These are phyloP conservation scores for Vigna reflexopilosa DNA, from an alignment of 306 rosid genomes.

Conservation along the genomic window DNA sequence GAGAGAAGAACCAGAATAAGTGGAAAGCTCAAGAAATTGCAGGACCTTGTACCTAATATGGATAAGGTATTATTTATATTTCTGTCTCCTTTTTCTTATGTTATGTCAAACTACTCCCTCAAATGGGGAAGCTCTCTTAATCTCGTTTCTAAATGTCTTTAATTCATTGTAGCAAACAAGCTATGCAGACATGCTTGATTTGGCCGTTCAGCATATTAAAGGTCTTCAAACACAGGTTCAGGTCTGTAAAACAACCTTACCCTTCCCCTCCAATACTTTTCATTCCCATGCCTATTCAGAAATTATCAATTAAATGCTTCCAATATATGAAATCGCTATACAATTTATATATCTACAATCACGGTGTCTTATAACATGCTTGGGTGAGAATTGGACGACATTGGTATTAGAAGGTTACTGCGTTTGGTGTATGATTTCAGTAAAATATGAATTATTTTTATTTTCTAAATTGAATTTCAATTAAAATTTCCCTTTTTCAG, in stretches of 20 bases:
- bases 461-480: not conserved
- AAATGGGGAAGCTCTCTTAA: not conserved
- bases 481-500: not conserved
- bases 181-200: conserved; percentile 96
- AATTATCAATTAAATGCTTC: not conserved
- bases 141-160: conserved; percentile 36
- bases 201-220: conserved; percentile 96
- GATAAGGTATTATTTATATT: conserved; percentile 67
- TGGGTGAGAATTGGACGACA: too few relatives aligned
- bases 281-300: not conserved
- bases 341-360: not conserved
- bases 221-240: conserved; percentile 94
- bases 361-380: not conserved
- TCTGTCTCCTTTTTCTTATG: not conserved
- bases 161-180: conserved; percentile 89
- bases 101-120: too few relatives aligned
- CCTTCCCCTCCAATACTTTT: not conserved
- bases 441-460: not conserved
- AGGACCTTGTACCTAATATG: conserved; percentile 96
- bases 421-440: too few relatives aligned
- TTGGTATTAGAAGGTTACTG: too few relatives aligned
- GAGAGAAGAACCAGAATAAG: conserved; percentile 94
- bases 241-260: conserved; percentile 56
- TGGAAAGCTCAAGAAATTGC: conserved; percentile 86
- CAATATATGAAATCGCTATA: too few relatives aligned